Evolutionary conservation across 208 protist species (phyloP), one percentile per base, ranked within the genome.

Genomic region (Acanthamoeba royreba): DNA sequence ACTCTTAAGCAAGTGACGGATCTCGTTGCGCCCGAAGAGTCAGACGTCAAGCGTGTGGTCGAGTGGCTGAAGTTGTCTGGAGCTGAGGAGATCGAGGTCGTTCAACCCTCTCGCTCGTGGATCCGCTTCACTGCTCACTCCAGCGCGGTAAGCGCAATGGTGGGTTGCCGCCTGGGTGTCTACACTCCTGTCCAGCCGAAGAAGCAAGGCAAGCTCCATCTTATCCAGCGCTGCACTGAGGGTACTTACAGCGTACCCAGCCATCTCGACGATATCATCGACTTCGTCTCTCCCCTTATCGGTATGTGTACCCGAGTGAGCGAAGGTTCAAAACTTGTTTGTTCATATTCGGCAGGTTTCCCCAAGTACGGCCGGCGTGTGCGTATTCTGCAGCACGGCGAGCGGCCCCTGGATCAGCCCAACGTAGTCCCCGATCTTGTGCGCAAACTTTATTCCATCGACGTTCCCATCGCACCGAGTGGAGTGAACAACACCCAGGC

Each of bases 401-500:
- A n/a, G n/a, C n/a, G n/a, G n/a, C 66, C 66, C 19, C 35, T 38
- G n/a, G 72, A 81, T 22, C 63, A 91, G 31, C 38, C 42, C 47
- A 77, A 94, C 31, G 72, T 94, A 31, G 72, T 74, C 9, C 92
- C 92, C 35, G 33, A 38, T 7, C 55, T 94, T 4, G 19, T 85
- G 22, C 33, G 92, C 31, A 17, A 86, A 45, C 2, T 61, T 2
- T 94, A 94, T 45, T 91, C 88, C 47, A 74, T 94, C 43, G 91
- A 22, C 43, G 43, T 33, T 5, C 72, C 72, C 13, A 8, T 89
- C 7, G 45, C 19, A 15, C 61, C 38, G 49, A 28, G 45, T 40
- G 63, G 49, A 22, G 92, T 94, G 45, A 94, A 94, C 92, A 94
- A 94, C 77, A 94, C 92, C 45, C 92, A 94, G 72, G 92, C 92